Conservation (phyloP, 2,329 filamentous ascomycete genomes). For the Aspergillus sp. region DNA sequence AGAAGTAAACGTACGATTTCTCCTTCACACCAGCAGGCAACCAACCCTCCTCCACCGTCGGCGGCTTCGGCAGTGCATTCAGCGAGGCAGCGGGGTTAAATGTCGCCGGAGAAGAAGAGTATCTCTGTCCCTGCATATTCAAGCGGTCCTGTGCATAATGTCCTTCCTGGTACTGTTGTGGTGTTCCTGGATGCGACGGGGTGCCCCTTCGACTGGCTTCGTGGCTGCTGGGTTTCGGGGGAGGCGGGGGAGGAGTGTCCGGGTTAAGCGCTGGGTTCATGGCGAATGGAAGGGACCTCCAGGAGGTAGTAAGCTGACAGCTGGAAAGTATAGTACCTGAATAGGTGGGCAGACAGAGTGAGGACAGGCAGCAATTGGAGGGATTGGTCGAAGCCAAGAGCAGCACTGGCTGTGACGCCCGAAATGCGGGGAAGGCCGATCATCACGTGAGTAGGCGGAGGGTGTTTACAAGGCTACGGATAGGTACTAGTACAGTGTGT, state of each 20-base stretch:
- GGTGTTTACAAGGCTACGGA: not conserved
- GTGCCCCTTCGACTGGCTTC: slow-evolving; percentile 68
- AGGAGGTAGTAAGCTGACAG: not conserved
- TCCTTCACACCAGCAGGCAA: slow-evolving; percentile 74
- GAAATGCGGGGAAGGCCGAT: slow-evolving; percentile 6
- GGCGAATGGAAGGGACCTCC: not conserved
- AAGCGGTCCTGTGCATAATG: slow-evolving; percentile 23
- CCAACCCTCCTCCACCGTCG: slow-evolving; percentile 65
- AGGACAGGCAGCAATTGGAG: slow-evolving; percentile 3
- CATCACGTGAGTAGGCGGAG: not conserved
- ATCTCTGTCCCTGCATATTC: slow-evolving; percentile 10
- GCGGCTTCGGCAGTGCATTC: slow-evolving; percentile 30
- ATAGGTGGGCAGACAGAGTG: not conserved
- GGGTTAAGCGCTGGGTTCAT: slow-evolving; percentile 45
- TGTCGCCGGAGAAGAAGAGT: slow-evolving; percentile 15
- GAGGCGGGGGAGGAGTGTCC: slow-evolving; percentile 66
- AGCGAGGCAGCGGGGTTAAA: slow-evolving; percentile 14
- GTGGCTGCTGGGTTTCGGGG: slow-evolving; percentile 70
- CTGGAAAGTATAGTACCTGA: not conserved
- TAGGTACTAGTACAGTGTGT: not conserved
- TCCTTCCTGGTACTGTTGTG: slow-evolving; percentile 37
- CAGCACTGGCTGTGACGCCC: not conserved
- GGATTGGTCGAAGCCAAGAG: not conserved
- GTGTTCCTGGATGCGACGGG: slow-evolving; percentile 50
- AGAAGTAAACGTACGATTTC: slow-evolving; percentile 66